Base-by-base conservation (phyloP, 2,329 filamentous ascomycete genomes). In the Calycina marina region DNA sequence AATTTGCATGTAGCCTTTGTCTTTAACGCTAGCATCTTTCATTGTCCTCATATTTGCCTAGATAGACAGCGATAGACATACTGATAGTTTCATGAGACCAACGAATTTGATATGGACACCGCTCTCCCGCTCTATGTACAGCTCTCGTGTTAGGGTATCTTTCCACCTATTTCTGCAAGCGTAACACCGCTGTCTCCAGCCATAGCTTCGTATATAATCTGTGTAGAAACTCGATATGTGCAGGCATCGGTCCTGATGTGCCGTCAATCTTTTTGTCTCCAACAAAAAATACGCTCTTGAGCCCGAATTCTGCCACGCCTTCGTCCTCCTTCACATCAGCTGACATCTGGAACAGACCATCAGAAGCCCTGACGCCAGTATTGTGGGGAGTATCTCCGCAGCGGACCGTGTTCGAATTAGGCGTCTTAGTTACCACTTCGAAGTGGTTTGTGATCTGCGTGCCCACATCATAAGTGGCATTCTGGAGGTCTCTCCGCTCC, bases 401-500 rank as follows among this genome's bases (percentile, higher is more conserved):
- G 14, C 77, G 69, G 14, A 81, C 62, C 1, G 72, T 62, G 37
- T 81, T 74, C 8, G 63, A 58, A 5, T 61, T 62, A 0, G 66
- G 57, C 0, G 67, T 73, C 55, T 76, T 76, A 32, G 73, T 67
- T 1, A 82, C 57, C 0, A 82, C 74, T 51, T 81, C 72, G 47
- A 82, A 82, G 52, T 82, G 77, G 49, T 82, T 74, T 3, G 71
- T 77, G 36, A 82, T 67, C 25, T 61, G 49, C 1, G 76, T 77
- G 18, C 76, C 76, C 24, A 65, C 59, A 13, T 72, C 65, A 48
- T 81, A 82, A 6, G 43, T 60, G 36, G 61, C 70, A n/a, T 54
- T 44, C 4, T 60, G 51, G 2, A 82, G 63, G 31, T 74, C 61
- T 8, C 62, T 53, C 3, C 51, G 56, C 2, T 64, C 62, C 73